phyloP scores from a whole-genome alignment of 257 asterid species.

The Solanum pimpinellifolium region DNA sequence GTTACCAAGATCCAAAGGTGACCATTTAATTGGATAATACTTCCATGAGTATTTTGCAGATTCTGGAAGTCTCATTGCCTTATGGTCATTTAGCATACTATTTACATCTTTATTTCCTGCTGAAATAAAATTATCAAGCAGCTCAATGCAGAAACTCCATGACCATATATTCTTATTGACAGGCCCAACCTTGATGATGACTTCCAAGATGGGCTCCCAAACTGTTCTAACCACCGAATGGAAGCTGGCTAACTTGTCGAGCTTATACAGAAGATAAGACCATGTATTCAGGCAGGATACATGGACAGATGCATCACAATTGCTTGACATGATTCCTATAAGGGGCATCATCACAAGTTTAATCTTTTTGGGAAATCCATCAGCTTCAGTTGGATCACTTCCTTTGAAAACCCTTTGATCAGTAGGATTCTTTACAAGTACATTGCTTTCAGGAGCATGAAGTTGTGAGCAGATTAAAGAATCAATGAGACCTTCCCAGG shows the following conservation, averaged over 20 bases:
- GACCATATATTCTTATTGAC: slow-evolving; percentile 35
- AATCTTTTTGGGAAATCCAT: slow-evolving; percentile 28
- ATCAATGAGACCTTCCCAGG: slow-evolving; percentile 80
- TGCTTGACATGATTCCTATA: slow-evolving; percentile 51
- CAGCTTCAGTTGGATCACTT: slow-evolving; percentile 14
- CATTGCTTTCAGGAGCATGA: slow-evolving; percentile 19
- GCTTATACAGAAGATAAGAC: slow-evolving; percentile 76
- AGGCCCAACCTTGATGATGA: slow-evolving; percentile 46
- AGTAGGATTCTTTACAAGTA: slow-evolving; percentile 3
- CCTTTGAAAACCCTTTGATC: slow-evolving; percentile 12
- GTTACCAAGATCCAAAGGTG: slow-evolving; percentile 50
- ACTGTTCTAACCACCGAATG: slow-evolving; percentile 31
- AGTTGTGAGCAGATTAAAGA: slow-evolving; percentile 36
- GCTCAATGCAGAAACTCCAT: slow-evolving; percentile 54
- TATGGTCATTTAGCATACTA: slow-evolving; percentile 14
- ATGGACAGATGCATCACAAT: slow-evolving; percentile 58
- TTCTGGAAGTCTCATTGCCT: slow-evolving; percentile 12
- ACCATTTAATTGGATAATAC: slow-evolving; percentile 42
- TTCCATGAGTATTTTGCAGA: slow-evolving; percentile 34
- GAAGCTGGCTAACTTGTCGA: slow-evolving; percentile 35
- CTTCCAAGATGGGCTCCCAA: slow-evolving; percentile 61
- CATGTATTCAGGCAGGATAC: slow-evolving; percentile 71
- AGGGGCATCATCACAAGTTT: slow-evolving; percentile 76
- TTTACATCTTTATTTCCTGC: slow-evolving; percentile 25
- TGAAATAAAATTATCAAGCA: slow-evolving; percentile 38